Conservation (phyloP, 345 rosid genomes). For the Raphanus raphanistrum region DNA sequence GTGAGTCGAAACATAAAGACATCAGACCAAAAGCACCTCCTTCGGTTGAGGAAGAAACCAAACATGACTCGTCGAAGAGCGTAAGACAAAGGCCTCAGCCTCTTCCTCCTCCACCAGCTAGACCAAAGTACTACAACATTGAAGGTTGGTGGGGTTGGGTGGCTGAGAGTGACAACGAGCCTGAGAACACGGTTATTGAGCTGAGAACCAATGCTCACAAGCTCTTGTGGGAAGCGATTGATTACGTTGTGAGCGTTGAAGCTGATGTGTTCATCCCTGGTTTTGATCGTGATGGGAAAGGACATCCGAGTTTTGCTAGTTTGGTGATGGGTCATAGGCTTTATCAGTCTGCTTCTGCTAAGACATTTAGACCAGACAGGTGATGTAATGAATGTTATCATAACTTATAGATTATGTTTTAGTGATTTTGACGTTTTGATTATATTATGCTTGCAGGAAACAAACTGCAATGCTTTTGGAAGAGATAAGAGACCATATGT, state of each 20-base stretch:
- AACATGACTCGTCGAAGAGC: slow-evolving; percentile 59
- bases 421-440: not conserved
- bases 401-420: not conserved
- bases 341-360: slow-evolving; percentile 79
- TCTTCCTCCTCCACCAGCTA: slow-evolving; percentile 92
- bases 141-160: slow-evolving; percentile 99
- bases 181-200: slow-evolving; percentile 93
- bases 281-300: slow-evolving; percentile 89
- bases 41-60: slow-evolving; percentile 52
- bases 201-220: slow-evolving; percentile 96
- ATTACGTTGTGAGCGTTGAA: slow-evolving; percentile 77
- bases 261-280: slow-evolving; percentile 94
- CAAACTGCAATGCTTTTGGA: slow-evolving; percentile 64
- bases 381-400: slow-evolving; percentile 32
- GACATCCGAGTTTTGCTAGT: slow-evolving; percentile 89
- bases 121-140: slow-evolving; percentile 83
- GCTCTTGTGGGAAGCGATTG: slow-evolving; percentile 94
- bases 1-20: slow-evolving; percentile 62
- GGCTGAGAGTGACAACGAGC: slow-evolving; percentile 98
- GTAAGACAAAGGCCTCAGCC: slow-evolving; percentile 92
- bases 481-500: slow-evolving; percentile 61
- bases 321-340: slow-evolving; percentile 95
- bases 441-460: slow-evolving; percentile 48
- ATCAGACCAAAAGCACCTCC: slow-evolving; percentile 50
- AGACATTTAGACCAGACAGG: slow-evolving; percentile 92